Evolutionary conservation across 2,329 filamentous ascomycete species (phyloP), one percentile per base, ranked within the genome.

Genomic region (Chaetomiaceae sp.): DNA sequence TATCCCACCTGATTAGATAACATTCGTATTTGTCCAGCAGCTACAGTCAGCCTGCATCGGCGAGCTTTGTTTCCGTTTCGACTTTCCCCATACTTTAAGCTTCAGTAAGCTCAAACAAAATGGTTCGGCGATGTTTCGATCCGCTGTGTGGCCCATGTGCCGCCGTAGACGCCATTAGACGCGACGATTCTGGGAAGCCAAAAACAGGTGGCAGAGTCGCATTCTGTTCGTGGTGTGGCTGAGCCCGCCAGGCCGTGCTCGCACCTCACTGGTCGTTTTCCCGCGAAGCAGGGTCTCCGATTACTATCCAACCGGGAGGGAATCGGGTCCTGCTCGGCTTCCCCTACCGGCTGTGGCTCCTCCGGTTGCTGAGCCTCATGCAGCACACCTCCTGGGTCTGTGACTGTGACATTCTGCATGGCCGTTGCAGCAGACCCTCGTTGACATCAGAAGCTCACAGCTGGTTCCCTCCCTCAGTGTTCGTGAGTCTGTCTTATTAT

Each of bases 401-500:
- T n/a, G n/a, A n/a, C n/a, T n/a, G n/a, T n/a, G n/a, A n/a, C n/a
- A n/a, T n/a, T n/a, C n/a, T n/a, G n/a, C n/a, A n/a, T n/a, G n/a
- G n/a, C n/a, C n/a, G n/a, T n/a, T n/a, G n/a, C n/a, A 24, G 6
- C 6, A 24, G 9, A 24, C 22, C 22, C 22, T 32, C 29, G 14
- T n/a, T 32, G 29, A n/a, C n/a, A 24, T 24, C 6, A 24, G 22
- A 9, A 24, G 6, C 22, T 5, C 22, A 9, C 22, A 24, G 9
- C 6, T 5, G 22, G 14, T 11, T 32, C 12, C 12, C 12, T n/a
- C 7, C 35, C 43, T 41, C 29, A 20, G 39, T 48, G 51, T 42
- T 49, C 45, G 24, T 49, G 37, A 30, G 14, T 26, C 6, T 32
- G 19, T 39, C n/a, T 36, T 45, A 45, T 32, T 55, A 48, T 48